These are phyloP conservation scores for Boechera retrofracta DNA, from an alignment of 345 rosid genomes.

Conservation along the genomic window DNA sequence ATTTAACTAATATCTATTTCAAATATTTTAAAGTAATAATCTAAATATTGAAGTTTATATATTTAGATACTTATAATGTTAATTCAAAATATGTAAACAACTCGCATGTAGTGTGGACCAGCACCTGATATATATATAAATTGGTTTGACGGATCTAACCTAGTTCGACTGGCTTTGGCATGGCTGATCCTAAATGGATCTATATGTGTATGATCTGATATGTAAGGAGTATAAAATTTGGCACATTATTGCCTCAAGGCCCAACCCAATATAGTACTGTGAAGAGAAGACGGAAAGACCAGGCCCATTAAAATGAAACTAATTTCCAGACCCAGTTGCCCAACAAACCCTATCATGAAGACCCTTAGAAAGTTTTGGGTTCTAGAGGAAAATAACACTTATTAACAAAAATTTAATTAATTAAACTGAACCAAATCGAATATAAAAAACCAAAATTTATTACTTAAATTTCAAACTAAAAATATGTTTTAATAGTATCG, in stretches of 20 bases:
- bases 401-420: too few species aligned
- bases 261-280: conserved; percentile 17
- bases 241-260: background rate
- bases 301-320: conserved; percentile 9
- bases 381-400: background rate
- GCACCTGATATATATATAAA: too few species aligned
- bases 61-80: too few species aligned
- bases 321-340: background rate
- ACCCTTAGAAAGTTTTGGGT: background rate
- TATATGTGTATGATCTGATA: too few species aligned
- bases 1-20: too few species aligned
- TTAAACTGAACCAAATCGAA: background rate
- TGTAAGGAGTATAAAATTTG: background rate
- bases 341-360: background rate
- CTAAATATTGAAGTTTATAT: too few species aligned
- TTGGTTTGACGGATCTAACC: background rate
- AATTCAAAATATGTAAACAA: too few species aligned
- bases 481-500: too few species aligned
- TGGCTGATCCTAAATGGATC: background rate
- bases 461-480: too few species aligned
- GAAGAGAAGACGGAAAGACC: background rate
- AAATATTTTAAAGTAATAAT: too few species aligned
- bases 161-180: background rate
- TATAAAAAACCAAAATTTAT: too few species aligned
- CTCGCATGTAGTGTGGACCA: too few species aligned